Conservation (phyloP, 2,329 filamentous ascomycete genomes). For the Boeremia lycopersici region DNA sequence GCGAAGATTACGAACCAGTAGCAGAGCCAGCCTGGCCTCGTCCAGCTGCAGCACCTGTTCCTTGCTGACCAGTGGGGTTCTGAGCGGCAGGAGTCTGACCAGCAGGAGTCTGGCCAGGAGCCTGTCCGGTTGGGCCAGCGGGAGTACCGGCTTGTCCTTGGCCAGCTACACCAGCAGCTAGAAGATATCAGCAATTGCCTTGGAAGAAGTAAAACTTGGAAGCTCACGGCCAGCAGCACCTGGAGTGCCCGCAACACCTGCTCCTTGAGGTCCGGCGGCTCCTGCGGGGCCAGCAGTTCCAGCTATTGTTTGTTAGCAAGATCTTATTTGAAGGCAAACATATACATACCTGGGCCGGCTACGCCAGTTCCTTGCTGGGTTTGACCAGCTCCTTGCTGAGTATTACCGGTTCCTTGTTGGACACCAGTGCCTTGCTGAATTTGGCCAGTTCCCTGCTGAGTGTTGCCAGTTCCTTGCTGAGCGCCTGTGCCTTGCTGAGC, state of each 20-base stretch:
- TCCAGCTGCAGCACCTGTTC: not conserved
- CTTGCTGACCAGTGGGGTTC: not conserved
- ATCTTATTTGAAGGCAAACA: not conserved
- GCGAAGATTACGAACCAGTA: not conserved
- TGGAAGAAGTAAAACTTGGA: not conserved
- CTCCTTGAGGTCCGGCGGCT: not conserved
- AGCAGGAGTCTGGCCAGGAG: not conserved
- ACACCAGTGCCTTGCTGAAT: not conserved
- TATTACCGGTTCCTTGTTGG: not conserved
- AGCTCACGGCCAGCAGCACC: constrained; percentile 1
- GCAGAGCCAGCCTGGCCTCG: not conserved
- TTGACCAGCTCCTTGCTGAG: not conserved
- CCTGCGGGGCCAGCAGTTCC: not conserved
- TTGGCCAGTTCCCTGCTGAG: not conserved
- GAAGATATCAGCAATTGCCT: not conserved
- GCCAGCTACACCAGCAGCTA: not conserved
- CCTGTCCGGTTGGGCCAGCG: too few species aligned
- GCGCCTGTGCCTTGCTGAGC: not conserved
- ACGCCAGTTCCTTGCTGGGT: constrained; percentile 1
- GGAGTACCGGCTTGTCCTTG: not conserved
- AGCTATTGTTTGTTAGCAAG: not conserved
- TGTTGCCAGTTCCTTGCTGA: not conserved
- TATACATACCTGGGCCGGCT: not conserved
- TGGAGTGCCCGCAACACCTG: not conserved
- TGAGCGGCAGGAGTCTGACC: not conserved